phyloP scores from a whole-genome alignment of 2,329 filamentous ascomycete species.

The Cladosporium phlei region DNA sequence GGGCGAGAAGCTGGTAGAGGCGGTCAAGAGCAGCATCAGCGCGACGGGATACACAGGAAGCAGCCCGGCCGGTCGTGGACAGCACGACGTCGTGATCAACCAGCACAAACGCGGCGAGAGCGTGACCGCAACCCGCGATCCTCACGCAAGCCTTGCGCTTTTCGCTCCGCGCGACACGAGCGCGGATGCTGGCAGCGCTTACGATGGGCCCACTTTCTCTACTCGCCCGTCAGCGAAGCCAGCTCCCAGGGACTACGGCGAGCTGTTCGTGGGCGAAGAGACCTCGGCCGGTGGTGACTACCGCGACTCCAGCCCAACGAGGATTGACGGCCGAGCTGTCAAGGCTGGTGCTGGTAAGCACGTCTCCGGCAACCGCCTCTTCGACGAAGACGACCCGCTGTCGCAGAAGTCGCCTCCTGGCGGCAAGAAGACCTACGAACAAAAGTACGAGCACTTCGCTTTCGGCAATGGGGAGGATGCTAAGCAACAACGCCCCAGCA shows the following conservation, averaged over 20 bases:
- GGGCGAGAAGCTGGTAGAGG: conserved; percentile 72
- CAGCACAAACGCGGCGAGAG: conserved; percentile 29
- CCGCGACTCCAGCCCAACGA: conserved; percentile 31
- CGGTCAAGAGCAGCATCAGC: conserved; percentile 41
- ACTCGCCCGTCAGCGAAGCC: conserved; percentile 68
- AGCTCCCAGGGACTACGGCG: conserved; percentile 60
- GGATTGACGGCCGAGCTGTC: conserved; percentile 34
- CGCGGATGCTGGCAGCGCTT: conserved; percentile 44
- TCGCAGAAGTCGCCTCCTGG: conserved; percentile 36
- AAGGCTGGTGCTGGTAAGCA: conserved; percentile 50
- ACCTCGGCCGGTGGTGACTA: conserved; percentile 30
- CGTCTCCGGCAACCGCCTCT: conserved; percentile 51
- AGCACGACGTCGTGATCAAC: conserved; percentile 24
- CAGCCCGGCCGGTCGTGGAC: conserved; percentile 20
- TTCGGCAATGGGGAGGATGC: conserved; percentile 61
- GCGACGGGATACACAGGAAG: conserved; percentile 24
- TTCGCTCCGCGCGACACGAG: conserved; percentile 66
- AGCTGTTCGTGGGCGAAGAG: conserved; percentile 59
- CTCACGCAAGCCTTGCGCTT: conserved; percentile 65
- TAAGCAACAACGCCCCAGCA: conserved; percentile 20
- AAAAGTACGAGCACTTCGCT: conserved; percentile 82
- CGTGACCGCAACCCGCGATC: conserved; percentile 38
- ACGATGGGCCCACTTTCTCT: conserved; percentile 51
- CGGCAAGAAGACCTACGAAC: conserved; percentile 61
- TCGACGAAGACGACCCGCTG: conserved; percentile 48